Conservation (phyloP, 1,139 yeast genomes). For the Yamadazyma aaseri region DNA sequence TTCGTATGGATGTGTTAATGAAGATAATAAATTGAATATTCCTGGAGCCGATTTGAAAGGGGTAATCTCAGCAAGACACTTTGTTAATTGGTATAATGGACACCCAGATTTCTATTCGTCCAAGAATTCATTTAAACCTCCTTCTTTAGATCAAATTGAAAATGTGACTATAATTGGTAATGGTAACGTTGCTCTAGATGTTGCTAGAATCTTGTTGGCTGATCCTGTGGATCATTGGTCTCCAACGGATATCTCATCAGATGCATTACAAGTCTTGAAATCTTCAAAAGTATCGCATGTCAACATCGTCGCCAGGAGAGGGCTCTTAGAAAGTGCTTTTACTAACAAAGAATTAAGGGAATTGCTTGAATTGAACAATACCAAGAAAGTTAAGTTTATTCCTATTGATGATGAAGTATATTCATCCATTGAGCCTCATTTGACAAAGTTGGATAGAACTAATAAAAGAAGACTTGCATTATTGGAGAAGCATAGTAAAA, state of each 20-base stretch:
- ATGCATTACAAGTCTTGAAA: constrained; percentile 55
- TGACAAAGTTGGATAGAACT: constrained; percentile 53
- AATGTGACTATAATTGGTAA: constrained; percentile 86
- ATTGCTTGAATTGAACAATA: constrained; percentile 57
- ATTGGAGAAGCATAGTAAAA: constrained; percentile 50
- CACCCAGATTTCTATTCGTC: constrained; percentile 56
- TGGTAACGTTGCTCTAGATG: constrained; percentile 96
- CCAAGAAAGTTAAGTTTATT: constrained; percentile 51
- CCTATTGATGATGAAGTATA: constrained; percentile 51
- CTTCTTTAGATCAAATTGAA: constrained; percentile 58
- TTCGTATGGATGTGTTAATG: constrained; percentile 76
- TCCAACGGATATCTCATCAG: constrained; percentile 68
- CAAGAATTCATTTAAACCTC: constrained; percentile 31
- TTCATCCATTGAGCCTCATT: constrained; percentile 35
- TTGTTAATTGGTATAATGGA: constrained; percentile 97
- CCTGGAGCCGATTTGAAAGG: constrained; percentile 63
- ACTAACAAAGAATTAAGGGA: constrained; percentile 92
- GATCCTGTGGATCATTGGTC: constrained; percentile 56
- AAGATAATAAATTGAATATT: constrained; percentile 55
- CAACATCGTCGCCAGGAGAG: constrained; percentile 81
- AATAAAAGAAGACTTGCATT: constrained; percentile 69
- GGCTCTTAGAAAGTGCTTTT: constrained; percentile 79
- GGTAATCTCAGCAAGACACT: constrained; percentile 79
- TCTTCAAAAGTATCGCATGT: constrained; percentile 59
- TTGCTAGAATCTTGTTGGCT: constrained; percentile 74